A percentile compares a stretch with the other conserved stretches of the same genome.
Conservation (phyloP, 805 yeast genomes). For the Jamesozyma lodderae region DNA sequence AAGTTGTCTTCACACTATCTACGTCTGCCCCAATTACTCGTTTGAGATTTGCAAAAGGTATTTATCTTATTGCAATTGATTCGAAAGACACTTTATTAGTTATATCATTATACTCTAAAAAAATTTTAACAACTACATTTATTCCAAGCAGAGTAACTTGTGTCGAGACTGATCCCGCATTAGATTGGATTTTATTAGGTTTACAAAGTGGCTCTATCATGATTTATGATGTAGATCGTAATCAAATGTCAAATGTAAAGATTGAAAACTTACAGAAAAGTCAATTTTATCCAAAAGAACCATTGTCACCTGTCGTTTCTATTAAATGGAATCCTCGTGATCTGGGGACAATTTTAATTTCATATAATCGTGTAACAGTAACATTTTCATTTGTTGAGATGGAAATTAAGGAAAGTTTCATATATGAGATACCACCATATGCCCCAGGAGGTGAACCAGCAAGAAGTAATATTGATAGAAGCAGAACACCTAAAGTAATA, state of each 20-base stretch:
- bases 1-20: slow-evolving; percentile 50
- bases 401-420: slow-evolving; percentile 45
- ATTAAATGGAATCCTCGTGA: slow-evolving; percentile 86
- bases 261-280: slow-evolving; percentile 63
- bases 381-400: slow-evolving; percentile 58
- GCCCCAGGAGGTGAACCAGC: slow-evolving; percentile 62
- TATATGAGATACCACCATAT: slow-evolving; percentile 55
- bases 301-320: slow-evolving; percentile 54
- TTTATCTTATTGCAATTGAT: slow-evolving; percentile 69
- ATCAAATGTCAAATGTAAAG: slow-evolving; percentile 52
- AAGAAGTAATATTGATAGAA: slow-evolving; percentile 12
- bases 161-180: slow-evolving; percentile 70
- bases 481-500: slow-evolving; percentile 35
- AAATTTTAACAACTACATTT: slow-evolving; percentile 48
- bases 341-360: slow-evolving; percentile 63
- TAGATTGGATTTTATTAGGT: slow-evolving; percentile 83
- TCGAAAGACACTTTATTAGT: slow-evolving; percentile 52
- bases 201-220: slow-evolving; percentile 62
- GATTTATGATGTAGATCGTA: slow-evolving; percentile 76
- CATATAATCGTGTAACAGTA: slow-evolving; percentile 62
- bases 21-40: slow-evolving; percentile 42
- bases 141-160: slow-evolving; percentile 62
- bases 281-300: slow-evolving; percentile 46
- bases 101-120: slow-evolving; percentile 57
- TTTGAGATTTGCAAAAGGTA: slow-evolving; percentile 66